Evolutionary conservation across 1,284 basidiomycete species (phyloP).

Genomic region (Leccinum fuscescens): DNA sequence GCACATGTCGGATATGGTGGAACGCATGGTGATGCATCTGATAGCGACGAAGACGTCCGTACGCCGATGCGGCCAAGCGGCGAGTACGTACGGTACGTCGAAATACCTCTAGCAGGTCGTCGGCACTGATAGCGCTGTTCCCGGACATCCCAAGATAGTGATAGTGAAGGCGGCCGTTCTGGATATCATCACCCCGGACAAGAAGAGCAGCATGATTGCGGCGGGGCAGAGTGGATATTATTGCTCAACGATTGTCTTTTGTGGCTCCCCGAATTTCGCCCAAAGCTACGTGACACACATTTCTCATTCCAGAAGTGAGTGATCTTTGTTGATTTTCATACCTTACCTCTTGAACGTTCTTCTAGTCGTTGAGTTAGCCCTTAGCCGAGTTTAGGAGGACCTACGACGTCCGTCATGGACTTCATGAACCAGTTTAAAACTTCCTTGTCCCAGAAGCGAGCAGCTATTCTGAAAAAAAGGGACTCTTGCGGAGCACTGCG

Average conservation of each 20-base stretch:
- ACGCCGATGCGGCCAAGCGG: constrained; percentile 56
- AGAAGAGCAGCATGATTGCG: constrained; percentile 56
- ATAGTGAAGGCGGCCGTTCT: constrained; percentile 64
- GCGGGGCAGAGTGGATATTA: constrained; percentile 70
- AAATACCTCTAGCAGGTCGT: too few relatives aligned
- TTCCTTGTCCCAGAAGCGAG: too few relatives aligned
- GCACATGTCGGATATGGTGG: constrained; percentile 21
- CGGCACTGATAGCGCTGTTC: constrained; percentile 43
- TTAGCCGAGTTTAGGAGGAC: too few relatives aligned
- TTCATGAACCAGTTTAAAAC: too few relatives aligned
- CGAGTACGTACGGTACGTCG: too few relatives aligned
- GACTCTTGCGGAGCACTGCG: too few relatives aligned
- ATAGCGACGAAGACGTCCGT: constrained; percentile 34
- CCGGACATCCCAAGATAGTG: constrained; percentile 67
- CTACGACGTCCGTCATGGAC: too few relatives aligned
- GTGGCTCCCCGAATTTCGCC: constrained; percentile 66
- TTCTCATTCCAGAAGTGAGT: constrained; percentile 39
- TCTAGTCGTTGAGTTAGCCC: too few relatives aligned
- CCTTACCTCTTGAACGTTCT: too few relatives aligned
- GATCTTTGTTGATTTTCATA: too few relatives aligned
- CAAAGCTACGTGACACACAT: constrained; percentile 69
- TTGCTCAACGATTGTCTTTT: constrained; percentile 62
- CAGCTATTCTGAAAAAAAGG: too few relatives aligned
- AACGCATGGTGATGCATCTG: constrained; percentile 22
- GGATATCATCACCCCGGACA: constrained; percentile 76